phyloP scores from a whole-genome alignment of 2,329 filamentous ascomycete genomes.

The Fusarium fracticaudum region DNA sequence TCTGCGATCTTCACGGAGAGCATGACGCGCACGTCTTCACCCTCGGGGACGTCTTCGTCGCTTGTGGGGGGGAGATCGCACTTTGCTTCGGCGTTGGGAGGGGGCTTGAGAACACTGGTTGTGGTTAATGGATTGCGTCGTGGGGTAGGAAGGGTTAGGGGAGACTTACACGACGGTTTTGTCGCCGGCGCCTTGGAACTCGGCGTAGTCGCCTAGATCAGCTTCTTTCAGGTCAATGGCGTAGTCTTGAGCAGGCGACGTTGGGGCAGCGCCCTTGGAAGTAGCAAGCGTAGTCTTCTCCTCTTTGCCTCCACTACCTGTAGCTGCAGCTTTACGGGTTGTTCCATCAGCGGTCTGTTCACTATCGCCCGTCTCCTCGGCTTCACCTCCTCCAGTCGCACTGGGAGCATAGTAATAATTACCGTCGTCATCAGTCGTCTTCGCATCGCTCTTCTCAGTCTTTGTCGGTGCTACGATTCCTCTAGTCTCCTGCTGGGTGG shows the following conservation, averaged over 20 bases:
- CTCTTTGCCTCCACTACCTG: neutral
- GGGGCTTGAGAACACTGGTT: neutral
- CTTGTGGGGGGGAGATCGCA: neutral
- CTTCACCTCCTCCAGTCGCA: neutral
- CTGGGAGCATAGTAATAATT: neutral
- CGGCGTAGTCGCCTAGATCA: neutral
- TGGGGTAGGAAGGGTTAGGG: accelerated
- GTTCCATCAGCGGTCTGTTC: neutral
- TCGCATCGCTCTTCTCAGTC: neutral
- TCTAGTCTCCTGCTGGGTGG: neutral
- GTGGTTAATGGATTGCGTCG: neutral
- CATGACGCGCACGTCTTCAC: neutral
- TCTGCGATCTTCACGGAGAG: neutral
- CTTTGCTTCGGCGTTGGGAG: neutral
- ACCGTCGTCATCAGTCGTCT: neutral
- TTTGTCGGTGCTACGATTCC: neutral
- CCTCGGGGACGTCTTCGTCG: neutral
- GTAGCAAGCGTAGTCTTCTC: neutral
- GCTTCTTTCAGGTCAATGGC: neutral
- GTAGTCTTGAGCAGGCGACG: neutral
- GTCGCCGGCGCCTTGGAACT: neutral
- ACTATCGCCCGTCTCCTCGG: neutral
- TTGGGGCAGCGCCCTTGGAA: neutral
- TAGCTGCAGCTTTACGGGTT: neutral
- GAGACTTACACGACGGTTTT: neutral